Evolutionary conservation across 2,329 filamentous ascomycete genomes (phyloP).

Genomic region (Aspergillus ustus): DNA sequence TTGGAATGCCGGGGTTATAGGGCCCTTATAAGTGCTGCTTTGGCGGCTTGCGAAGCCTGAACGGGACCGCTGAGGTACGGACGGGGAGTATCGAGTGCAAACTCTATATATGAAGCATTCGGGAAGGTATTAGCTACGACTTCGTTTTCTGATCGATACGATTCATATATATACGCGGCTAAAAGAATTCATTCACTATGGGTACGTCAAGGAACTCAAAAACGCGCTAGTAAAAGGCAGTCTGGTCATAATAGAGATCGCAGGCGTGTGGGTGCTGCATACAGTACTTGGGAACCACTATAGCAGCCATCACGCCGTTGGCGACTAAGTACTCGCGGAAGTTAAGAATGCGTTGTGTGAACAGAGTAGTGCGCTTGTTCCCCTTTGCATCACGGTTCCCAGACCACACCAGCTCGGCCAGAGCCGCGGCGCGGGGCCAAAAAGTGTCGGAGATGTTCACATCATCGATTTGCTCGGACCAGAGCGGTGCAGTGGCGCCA

Average conservation of each 20-base stretch:
- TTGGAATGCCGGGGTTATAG: neutral
- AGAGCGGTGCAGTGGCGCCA: constrained; percentile 58
- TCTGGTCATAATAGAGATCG: constrained; percentile 60
- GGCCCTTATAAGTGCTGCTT: neutral
- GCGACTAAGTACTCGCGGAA: constrained; percentile 64
- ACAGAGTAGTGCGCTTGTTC: constrained; percentile 55
- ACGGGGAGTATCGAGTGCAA: neutral
- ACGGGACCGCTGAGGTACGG: neutral
- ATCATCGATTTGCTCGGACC: constrained; percentile 61
- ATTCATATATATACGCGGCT: neutral
- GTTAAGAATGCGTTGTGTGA: constrained; percentile 63
- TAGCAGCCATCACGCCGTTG: constrained; percentile 56
- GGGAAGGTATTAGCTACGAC: too few relatives aligned
- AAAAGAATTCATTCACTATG: neutral
- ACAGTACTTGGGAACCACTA: constrained; percentile 63
- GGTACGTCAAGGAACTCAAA: neutral
- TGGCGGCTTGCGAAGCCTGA: neutral
- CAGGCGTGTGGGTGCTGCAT: constrained; percentile 62
- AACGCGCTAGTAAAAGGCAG: constrained; percentile 29
- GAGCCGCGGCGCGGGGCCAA: constrained; percentile 62
- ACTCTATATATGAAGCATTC: neutral
- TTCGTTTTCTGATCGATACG: neutral
- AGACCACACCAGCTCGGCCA: constrained; percentile 61
- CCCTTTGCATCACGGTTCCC: constrained; percentile 57
- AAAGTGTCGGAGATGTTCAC: constrained; percentile 55